Evolutionary conservation across 2,329 filamentous ascomycete genomes (phyloP).

Genomic region (Macroventuria anomochaeta): DNA sequence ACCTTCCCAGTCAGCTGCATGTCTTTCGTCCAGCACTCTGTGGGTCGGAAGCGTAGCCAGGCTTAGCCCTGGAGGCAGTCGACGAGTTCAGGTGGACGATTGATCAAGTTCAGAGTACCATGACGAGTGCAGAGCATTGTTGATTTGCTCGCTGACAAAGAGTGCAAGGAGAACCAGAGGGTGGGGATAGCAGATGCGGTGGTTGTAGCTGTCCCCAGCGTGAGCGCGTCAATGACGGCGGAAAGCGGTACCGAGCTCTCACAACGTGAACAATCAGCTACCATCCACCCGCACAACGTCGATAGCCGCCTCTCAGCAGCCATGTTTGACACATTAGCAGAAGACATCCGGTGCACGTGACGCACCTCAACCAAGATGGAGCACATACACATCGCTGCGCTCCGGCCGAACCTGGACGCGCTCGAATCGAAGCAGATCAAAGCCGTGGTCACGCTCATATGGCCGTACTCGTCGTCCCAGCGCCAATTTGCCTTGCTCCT

Average conservation of each 20-base stretch:
- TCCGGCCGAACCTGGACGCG: conserved; percentile 39
- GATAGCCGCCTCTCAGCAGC: conserved; percentile 1
- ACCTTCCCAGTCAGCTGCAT: no score
- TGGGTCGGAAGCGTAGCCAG: no score
- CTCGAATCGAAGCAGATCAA: conserved; percentile 57
- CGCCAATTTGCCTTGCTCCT: conserved; percentile 78
- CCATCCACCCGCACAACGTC: neutral
- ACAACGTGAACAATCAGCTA: neutral
- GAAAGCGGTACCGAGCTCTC: conserved; percentile 6
- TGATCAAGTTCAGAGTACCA: no score
- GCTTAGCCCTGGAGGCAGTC: no score
- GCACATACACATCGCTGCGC: conserved; percentile 39
- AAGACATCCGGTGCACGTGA: conserved; percentile 1
- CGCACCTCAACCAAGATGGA: conserved; percentile 34
- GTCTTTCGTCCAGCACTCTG: no score
- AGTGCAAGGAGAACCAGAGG: neutral
- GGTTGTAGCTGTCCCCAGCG: conserved; percentile 4
- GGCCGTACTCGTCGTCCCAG: conserved; percentile 85
- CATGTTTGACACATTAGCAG: conserved; percentile 5
- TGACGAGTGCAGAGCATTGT: no score
- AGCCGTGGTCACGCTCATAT: conserved; percentile 82
- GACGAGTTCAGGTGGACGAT: no score
- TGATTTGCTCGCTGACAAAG: no score
- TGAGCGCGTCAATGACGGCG: conserved; percentile 3
- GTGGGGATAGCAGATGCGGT: neutral